These are phyloP conservation scores for Acanthochlamys bracteata DNA, from an alignment of 106 monocot species.

Conservation along the genomic window DNA sequence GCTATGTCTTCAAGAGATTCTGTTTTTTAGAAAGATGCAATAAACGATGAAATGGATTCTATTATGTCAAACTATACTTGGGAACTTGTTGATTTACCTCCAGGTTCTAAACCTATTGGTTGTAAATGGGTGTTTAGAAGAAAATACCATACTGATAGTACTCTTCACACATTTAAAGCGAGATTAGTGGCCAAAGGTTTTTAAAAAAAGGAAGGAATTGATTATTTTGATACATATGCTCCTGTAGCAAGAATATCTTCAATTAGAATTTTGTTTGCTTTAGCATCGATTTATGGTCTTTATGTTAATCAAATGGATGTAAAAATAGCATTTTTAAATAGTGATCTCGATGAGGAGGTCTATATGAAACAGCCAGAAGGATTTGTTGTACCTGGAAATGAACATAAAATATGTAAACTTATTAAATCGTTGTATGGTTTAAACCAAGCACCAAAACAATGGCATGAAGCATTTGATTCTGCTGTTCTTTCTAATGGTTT, in stretches of 20 bases:
- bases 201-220: neutral
- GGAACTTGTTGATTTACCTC: neutral
- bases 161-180: neutral
- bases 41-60: neutral
- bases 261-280: neutral
- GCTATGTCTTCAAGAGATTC: neutral
- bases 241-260: neutral
- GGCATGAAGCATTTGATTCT: slow-evolving; percentile 1
- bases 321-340: slow-evolving; percentile 1
- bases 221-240: neutral
- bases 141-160: neutral
- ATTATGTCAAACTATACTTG: no score
- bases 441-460: slow-evolving; percentile 1
- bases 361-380: neutral
- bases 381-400: neutral
- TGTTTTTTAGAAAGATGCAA: neutral
- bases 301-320: slow-evolving; percentile 8
- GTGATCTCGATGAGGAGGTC: neutral
- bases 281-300: slow-evolving; percentile 4
- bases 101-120: neutral
- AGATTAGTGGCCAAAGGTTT: neutral
- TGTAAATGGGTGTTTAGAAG: neutral
- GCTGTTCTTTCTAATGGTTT: neutral
- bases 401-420: neutral
- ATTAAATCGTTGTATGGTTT: neutral